A percentile compares a stretch with the other conserved stretches of the same genome.
Evolutionary conservation across 768 basidiomycete genomes (phyloP).

Genomic region (Tylopilus sp.): DNA sequence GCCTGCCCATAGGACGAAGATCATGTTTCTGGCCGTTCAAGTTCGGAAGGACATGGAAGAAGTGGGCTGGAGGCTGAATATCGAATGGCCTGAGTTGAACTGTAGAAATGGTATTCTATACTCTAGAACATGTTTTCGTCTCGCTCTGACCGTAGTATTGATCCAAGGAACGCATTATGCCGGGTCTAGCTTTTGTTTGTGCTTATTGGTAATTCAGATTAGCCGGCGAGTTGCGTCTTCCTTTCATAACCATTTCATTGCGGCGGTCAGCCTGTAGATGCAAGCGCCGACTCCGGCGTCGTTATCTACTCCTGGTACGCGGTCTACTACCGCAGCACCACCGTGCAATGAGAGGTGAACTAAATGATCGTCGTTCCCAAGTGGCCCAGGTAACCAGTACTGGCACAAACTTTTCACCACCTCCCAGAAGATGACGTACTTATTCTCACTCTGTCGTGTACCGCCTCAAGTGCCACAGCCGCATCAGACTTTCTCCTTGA

Average conservation of each 20-base stretch:
- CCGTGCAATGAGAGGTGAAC: too few species aligned
- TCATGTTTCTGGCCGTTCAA: slow-evolving; percentile 52
- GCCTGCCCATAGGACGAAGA: slow-evolving; percentile 57
- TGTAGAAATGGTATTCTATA: slow-evolving; percentile 5
- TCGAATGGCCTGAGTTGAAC: slow-evolving; percentile 8
- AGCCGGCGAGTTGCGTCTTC: too few species aligned
- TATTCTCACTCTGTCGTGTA: neutral
- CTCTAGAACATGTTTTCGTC: slow-evolving; percentile 20
- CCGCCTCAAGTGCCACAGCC: neutral
- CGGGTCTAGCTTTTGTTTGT: neutral
- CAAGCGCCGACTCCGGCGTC: too few species aligned
- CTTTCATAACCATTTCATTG: too few species aligned
- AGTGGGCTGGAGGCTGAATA: slow-evolving; percentile 2
- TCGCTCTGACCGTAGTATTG: neutral
- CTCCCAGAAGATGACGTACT: neutral
- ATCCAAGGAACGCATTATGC: neutral
- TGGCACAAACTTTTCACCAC: neutral
- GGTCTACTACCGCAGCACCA: too few species aligned
- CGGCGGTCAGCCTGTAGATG: too few species aligned
- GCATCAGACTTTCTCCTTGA: neutral
- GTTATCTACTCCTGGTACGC: too few species aligned
- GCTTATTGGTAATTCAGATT: neutral
- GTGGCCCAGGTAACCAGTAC: too few species aligned
- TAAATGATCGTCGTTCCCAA: too few species aligned
- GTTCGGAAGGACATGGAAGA: slow-evolving; percentile 30